These are phyloP conservation scores for Prunella vulgaris DNA, from an alignment of 257 asterid genomes.

Conservation along the genomic window DNA sequence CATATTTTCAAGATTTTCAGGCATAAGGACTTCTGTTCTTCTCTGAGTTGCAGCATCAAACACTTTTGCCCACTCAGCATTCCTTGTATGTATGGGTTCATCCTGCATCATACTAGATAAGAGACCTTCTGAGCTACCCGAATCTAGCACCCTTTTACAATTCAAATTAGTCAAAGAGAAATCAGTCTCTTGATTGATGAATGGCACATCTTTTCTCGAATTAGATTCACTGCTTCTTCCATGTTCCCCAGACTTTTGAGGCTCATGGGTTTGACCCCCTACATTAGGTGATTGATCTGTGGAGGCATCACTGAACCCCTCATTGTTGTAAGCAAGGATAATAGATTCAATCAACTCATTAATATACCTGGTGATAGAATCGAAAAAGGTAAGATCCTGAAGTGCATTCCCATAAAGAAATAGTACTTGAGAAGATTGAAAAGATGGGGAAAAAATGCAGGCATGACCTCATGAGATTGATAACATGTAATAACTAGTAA, in stretches of 20 bases:
- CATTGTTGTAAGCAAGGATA: slow-evolving; percentile 57
- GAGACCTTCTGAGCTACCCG: slow-evolving; percentile 34
- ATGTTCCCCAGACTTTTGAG: slow-evolving; percentile 29
- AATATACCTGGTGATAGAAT: slow-evolving; percentile 56
- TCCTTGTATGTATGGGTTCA: slow-evolving; percentile 41
- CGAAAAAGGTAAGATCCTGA: slow-evolving; percentile 14
- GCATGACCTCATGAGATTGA: background rate
- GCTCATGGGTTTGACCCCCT: slow-evolving; percentile 36
- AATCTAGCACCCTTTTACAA: slow-evolving; percentile 34
- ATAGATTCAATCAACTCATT: slow-evolving; percentile 87
- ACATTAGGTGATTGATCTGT: slow-evolving; percentile 38
- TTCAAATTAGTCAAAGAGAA: slow-evolving; percentile 34
- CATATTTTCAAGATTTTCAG: slow-evolving; percentile 98
- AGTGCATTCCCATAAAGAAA: slow-evolving; percentile 10
- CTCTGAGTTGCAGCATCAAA: slow-evolving; percentile 95
- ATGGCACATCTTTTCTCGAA: slow-evolving; percentile 29
- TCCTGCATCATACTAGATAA: slow-evolving; percentile 36
- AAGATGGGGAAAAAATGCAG: background rate
- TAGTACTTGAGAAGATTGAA: background rate
- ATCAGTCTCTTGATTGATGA: slow-evolving; percentile 38
- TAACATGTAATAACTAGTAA: background rate
- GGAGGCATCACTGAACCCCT: slow-evolving; percentile 39
- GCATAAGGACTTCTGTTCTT: slow-evolving; percentile 97
- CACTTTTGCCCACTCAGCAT: slow-evolving; percentile 88
- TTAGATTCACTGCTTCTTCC: slow-evolving; percentile 41